Conservation (phyloP, 192 early-diverging fungal genomes). For the Obelidium mucronatum region DNA sequence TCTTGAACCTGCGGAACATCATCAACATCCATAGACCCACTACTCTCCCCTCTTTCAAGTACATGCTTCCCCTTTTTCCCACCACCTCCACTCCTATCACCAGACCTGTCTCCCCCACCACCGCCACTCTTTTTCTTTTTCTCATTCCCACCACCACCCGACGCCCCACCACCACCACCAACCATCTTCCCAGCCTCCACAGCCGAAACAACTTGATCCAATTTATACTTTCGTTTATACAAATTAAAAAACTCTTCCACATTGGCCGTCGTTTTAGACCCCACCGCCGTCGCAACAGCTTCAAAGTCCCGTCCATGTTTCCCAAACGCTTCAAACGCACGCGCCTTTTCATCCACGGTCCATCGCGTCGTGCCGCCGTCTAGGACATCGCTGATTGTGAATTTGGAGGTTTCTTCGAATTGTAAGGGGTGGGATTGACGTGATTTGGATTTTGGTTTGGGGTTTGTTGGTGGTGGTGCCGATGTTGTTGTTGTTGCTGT, state of each 20-base stretch:
- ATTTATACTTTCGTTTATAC: conserved; percentile 67
- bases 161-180: not conserved
- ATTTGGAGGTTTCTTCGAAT: conserved; percentile 23
- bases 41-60: not conserved
- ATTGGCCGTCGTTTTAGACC: conserved; percentile 79
- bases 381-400: not conserved
- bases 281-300: conserved; percentile 71
- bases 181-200: conserved; percentile 12
- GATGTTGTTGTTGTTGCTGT: not conserved
- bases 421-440: conserved; percentile 12
- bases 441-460: not conserved
- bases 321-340: conserved; percentile 70
- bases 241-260: conserved; percentile 82
- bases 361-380: conserved; percentile 44
- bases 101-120: conserved; percentile 8
- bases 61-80: not conserved
- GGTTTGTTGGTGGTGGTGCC: not conserved
- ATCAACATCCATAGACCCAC: not conserved
- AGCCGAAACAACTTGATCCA: conserved; percentile 17
- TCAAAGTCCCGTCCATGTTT: conserved; percentile 75
- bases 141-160: not conserved
- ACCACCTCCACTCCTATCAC: not conserved
- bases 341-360: conserved; percentile 66
- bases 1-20: not conserved
- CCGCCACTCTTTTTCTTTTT: not conserved